Evolutionary conservation across 495 filamentous ascomycete genomes (phyloP), one percentile per base, ranked within the genome.

Genomic region (Tuber magnatum): DNA sequence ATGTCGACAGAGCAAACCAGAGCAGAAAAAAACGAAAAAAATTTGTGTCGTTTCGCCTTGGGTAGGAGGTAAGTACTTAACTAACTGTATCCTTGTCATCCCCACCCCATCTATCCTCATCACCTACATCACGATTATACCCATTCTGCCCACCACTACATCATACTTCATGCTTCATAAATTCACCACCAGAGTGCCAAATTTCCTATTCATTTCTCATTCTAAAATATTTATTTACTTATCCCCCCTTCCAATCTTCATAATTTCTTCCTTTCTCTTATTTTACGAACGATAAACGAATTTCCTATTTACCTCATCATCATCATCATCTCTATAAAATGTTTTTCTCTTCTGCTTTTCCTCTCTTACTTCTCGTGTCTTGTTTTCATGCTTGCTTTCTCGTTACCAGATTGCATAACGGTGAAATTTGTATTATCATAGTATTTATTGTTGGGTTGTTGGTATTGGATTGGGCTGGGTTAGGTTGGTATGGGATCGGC

Each of bases 341-440:
- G 56, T 32, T 65, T 65, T 75, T n/a, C 18, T 65, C 32, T 75
- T n/a, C 18, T n/a, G 12, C 44, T 68, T 74, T 70, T 77, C 70
- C 56, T 68, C 73, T 35, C 39, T 72, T 68, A 41, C 73, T 74
- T 72, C 74, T 79, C 61, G 70, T 71, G 18, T n/a, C 46, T 43
- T 69, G 56, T 40, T 46, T 74, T 41, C 51, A 78, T 74, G 71
- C 74, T 76, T 79, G 77, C 72, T 76, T 78, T 74, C 77, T 76
- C 77, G 74, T 44, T 65, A 24, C 43, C 77, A 71, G 41, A 51
- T 79, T 74, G 40, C 77, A 72, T 79, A 56, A 73, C 44, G 14
- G 56, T 28, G 56, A 32, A 65, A 65, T 32, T 65, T 65, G 56
- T 65, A 65, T 65, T 32, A 65, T 18, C 56, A 65, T 71, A 16